These are phyloP conservation scores for Cladophialophora bantiana DNA, from an alignment of 2,329 filamentous ascomycete species.

Conservation along the genomic window DNA sequence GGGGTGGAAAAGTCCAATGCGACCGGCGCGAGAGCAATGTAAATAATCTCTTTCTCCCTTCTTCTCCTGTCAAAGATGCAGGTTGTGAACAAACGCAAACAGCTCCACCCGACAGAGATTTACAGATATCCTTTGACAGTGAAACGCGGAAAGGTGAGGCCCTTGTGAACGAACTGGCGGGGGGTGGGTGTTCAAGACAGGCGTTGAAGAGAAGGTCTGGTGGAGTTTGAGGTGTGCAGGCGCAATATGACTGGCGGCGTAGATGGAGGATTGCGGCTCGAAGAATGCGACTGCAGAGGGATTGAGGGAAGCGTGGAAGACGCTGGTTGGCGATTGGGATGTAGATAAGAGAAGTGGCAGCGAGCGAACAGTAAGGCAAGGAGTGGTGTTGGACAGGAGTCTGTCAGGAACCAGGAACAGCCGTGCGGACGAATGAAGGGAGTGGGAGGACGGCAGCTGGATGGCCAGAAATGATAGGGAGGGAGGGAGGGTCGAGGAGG, in stretches of 20 bases:
- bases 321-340: slow-evolving; percentile 27
- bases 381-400: slow-evolving; percentile 18
- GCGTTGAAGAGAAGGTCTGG: slow-evolving; percentile 17
- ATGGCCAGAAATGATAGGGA: slow-evolving; percentile 24
- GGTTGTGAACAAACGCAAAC: slow-evolving; percentile 16
- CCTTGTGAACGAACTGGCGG: slow-evolving; percentile 28
- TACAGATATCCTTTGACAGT: slow-evolving; percentile 24
- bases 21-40: slow-evolving; percentile 32
- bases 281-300: slow-evolving; percentile 13
- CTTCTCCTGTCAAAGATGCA: slow-evolving; percentile 12
- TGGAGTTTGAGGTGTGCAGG: slow-evolving; percentile 1
- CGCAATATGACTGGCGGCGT: slow-evolving; percentile 17
- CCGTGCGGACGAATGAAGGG: slow-evolving; percentile 28
- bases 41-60: slow-evolving; percentile 12
- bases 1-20: slow-evolving; percentile 23
- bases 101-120: slow-evolving; percentile 29
- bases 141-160: slow-evolving; percentile 17
- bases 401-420: slow-evolving; percentile 35
- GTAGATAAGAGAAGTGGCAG: slow-evolving; percentile 27
- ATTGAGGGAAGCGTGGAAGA: slow-evolving; percentile 14
- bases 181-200: slow-evolving; percentile 7
- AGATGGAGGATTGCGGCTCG: slow-evolving; percentile 16
- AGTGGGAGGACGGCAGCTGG: slow-evolving; percentile 12
- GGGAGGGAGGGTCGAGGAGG: slow-evolving; percentile 18
- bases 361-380: slow-evolving; percentile 28